These are phyloP conservation scores for Aspergillus melleus DNA, from an alignment of 2,329 filamentous ascomycete species.

Conservation along the genomic window DNA sequence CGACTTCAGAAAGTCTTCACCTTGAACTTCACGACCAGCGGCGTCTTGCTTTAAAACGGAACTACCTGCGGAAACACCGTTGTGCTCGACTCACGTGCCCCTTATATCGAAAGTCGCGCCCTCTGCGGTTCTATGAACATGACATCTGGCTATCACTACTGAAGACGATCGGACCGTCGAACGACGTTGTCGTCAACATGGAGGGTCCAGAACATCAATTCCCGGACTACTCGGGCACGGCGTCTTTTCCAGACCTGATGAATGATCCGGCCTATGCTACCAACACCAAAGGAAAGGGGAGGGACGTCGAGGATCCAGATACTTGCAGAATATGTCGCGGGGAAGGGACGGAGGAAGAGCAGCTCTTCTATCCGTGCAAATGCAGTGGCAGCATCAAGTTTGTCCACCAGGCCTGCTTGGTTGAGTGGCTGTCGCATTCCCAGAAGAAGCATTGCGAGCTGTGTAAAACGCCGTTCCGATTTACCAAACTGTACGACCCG, in stretches of 20 bases:
- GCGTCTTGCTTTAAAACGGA: neutral
- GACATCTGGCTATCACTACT: constrained; percentile 26
- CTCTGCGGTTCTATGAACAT: constrained; percentile 16
- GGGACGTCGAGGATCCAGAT: constrained; percentile 59
- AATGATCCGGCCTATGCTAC: constrained; percentile 55
- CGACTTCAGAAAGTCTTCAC: neutral
- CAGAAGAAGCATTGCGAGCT: constrained; percentile 99
- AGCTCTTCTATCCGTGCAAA: constrained; percentile 96
- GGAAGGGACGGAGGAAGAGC: constrained; percentile 78
- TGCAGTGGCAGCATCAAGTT: constrained; percentile 99
- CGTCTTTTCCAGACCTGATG: constrained; percentile 53
- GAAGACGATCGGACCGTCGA: constrained; percentile 20
- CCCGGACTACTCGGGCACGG: constrained; percentile 20
- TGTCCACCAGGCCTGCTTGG: constrained; percentile 95
- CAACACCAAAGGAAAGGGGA: constrained; percentile 39
- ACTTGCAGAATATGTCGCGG: constrained; percentile 97
- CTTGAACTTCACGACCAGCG: neutral
- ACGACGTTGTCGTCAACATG: constrained; percentile 23
- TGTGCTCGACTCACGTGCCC: neutral
- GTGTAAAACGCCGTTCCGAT: constrained; percentile 96
- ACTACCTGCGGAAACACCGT: neutral
- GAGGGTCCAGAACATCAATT: constrained; percentile 25
- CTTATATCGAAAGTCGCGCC: neutral
- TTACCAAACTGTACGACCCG: constrained; percentile 95
- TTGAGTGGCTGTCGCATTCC: constrained; percentile 98